These are phyloP conservation scores for Solanum pennellii DNA, from an alignment of 257 asterid species.

Conservation along the genomic window DNA sequence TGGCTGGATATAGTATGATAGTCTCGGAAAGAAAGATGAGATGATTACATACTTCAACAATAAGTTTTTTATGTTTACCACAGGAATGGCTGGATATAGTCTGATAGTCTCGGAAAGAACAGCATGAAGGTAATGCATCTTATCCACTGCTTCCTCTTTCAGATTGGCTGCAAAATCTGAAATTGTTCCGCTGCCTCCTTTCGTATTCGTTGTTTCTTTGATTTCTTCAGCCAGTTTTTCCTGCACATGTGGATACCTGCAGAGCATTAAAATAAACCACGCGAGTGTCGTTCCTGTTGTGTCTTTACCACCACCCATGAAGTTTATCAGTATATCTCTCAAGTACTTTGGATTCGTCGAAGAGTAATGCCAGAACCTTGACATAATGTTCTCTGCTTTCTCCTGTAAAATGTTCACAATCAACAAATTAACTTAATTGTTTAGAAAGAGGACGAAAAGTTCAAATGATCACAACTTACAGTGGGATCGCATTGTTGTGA, in stretches of 20 bases:
- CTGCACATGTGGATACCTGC: constrained; percentile 40
- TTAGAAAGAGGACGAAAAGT: background rate
- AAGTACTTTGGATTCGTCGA: constrained; percentile 37
- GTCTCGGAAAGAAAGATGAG: too few relatives aligned
- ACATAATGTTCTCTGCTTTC: constrained; percentile 41
- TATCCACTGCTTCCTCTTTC: constrained; percentile 35
- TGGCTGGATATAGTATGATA: too few relatives aligned
- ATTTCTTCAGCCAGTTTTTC: constrained; percentile 40
- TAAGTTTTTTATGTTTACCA: constrained; percentile 17
- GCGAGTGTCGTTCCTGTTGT: constrained; percentile 24
- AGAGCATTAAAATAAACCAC: constrained; percentile 55
- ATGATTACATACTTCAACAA: background rate
- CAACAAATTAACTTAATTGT: background rate
- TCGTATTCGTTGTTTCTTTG: constrained; percentile 9
- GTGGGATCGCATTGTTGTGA: constrained; percentile 1
- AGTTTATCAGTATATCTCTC: constrained; percentile 43
- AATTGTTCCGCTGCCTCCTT: background rate
- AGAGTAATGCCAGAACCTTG: constrained; percentile 39
- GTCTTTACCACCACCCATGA: constrained; percentile 4
- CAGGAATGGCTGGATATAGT: constrained; percentile 50
- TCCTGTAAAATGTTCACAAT: background rate
- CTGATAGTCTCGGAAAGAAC: constrained; percentile 51
- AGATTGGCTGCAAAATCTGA: constrained; percentile 24
- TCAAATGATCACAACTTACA: constrained; percentile 3
- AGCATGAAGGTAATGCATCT: constrained; percentile 55